Percentiles rank a stretch among this genome's conserved stretches.
These are phyloP conservation scores for Taxawa tesnikishii DNA, from an alignment of 2,329 filamentous ascomycete genomes.

Conservation along the genomic window DNA sequence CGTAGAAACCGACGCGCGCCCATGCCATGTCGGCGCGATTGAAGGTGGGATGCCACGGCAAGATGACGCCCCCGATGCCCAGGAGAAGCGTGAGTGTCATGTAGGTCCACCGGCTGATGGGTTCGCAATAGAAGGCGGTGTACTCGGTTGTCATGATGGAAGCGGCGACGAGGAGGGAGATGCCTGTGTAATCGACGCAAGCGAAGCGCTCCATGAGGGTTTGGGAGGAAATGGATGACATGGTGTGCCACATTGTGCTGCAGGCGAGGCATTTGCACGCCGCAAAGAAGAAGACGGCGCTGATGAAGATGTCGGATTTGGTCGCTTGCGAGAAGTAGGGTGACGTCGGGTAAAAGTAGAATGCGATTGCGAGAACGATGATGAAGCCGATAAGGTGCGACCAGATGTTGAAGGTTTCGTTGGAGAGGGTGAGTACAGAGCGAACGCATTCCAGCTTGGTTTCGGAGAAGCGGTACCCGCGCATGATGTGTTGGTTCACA, in stretches of 20 bases:
- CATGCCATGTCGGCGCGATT: slow-evolving; percentile 88
- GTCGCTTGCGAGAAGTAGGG: slow-evolving; percentile 77
- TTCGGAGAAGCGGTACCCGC: slow-evolving; percentile 87
- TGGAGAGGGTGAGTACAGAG: slow-evolving; percentile 68
- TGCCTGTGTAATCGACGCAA: slow-evolving; percentile 96
- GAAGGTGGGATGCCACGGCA: slow-evolving; percentile 94
- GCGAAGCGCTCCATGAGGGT: slow-evolving; percentile 87
- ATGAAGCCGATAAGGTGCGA: slow-evolving; percentile 84
- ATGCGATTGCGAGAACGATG: slow-evolving; percentile 74
- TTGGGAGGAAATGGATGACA: slow-evolving; percentile 91
- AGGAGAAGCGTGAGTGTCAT: slow-evolving; percentile 70
- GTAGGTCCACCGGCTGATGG: slow-evolving; percentile 72
- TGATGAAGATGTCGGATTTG: slow-evolving; percentile 80
- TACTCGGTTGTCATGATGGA: slow-evolving; percentile 98
- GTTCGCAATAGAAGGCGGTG: slow-evolving; percentile 97
- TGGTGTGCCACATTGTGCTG: slow-evolving; percentile 95
- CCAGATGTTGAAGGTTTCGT: slow-evolving; percentile 97
- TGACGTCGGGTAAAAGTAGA: slow-evolving; percentile 89
- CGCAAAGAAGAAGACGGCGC: slow-evolving; percentile 89
- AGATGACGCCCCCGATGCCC: slow-evolving; percentile 74
- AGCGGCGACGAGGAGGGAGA: slow-evolving; percentile 85
- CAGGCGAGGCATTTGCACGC: slow-evolving; percentile 91
- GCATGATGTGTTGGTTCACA: slow-evolving; percentile 84
- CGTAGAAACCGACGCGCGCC: slow-evolving; percentile 83
- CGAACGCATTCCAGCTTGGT: slow-evolving; percentile 80